Base-by-base conservation (phyloP, 139 green algal genomes). In the Coccomyxa sp. region DNA sequence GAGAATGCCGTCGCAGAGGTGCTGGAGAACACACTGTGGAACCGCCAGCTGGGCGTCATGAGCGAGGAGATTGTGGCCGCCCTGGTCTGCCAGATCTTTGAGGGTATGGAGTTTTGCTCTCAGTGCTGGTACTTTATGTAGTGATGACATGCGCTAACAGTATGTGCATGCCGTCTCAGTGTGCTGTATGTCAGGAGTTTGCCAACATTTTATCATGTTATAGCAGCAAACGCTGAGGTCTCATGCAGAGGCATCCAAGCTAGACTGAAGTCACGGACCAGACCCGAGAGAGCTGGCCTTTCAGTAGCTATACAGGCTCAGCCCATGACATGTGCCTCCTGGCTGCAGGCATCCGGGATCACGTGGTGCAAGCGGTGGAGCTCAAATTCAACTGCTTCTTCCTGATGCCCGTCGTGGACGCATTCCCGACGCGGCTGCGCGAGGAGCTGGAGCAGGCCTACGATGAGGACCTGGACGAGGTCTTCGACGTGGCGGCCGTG, bases 371-470 rank as follows among this genome's bases (percentile, higher is more conserved):
- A 78, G 72, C 81, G 24, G 89, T 92, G 70, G 92, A 96, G 88
- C 85, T 97, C 39, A 97, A 97, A 90, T 98, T 98, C 93, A 98
- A 98, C 89, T 98, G 94, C 86, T 98, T 98, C 90, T 98, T 98
- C 91, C 89, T 98, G 38, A 98, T 98, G 95, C 95, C 95, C 7
- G 70, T 98, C 29, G 85, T 98, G 29, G 93, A 98, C 87, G 76
- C 84, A 29, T 98, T 98, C 87, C 92, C 93, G 14, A 80, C 82
- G 14, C 82, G 83, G 35, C 86, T 98, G 85, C 86, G 95, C 8
- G 87, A 93, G 73, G 92, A 97, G 80, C 84, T 98, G 54, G 95
- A 98, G 89, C 55, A 68, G 0, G 91, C 91, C 8, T 98, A 92
- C 73, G 91, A 95, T 68, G 85, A 92, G 73, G 91, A 95, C 82